These are phyloP conservation scores for Lasiosphaeria miniovina DNA, from an alignment of 495 filamentous ascomycete species.

Conservation along the genomic window DNA sequence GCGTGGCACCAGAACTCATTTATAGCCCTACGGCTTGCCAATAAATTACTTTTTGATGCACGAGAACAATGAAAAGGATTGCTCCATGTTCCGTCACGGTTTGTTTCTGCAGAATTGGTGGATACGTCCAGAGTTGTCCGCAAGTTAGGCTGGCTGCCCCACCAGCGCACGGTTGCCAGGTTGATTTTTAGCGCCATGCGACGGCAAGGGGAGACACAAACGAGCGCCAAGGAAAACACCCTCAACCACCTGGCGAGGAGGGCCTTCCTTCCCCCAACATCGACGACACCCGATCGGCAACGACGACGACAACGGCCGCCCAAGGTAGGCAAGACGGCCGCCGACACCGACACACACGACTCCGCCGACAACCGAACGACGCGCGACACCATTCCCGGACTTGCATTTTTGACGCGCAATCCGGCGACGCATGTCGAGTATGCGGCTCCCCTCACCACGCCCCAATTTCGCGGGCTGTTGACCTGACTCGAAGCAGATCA, in stretches of 20 bases:
- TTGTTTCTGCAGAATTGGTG: no score
- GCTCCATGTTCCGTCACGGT: no score
- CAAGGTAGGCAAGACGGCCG: constrained; percentile 22
- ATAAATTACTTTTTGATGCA: no score
- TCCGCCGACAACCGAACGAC: constrained; percentile 12
- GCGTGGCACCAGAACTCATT: no score
- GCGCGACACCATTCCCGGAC: constrained; percentile 4
- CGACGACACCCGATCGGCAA: constrained; percentile 17
- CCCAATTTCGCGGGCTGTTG: constrained; percentile 18
- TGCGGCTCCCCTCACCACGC: constrained; percentile 6
- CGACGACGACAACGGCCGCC: constrained; percentile 16
- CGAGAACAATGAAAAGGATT: no score
- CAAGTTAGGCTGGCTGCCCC: no score
- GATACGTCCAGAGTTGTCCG: no score
- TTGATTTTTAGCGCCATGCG: constrained; percentile 25
- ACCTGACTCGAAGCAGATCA: constrained; percentile 10
- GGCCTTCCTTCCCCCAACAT: constrained; percentile 15
- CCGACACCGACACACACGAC: constrained; percentile 9
- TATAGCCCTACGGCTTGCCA: no score
- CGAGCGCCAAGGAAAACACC: constrained; percentile 24
- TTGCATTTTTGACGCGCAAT: constrained; percentile 3
- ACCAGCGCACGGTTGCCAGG: constrained; percentile 23
- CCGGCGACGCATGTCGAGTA: constrained; percentile 2
- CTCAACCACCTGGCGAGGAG: constrained; percentile 9
- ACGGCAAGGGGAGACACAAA: constrained; percentile 19